Base-by-base conservation (phyloP, 129 eudicot species). In the Tanacetum coccineum region DNA sequence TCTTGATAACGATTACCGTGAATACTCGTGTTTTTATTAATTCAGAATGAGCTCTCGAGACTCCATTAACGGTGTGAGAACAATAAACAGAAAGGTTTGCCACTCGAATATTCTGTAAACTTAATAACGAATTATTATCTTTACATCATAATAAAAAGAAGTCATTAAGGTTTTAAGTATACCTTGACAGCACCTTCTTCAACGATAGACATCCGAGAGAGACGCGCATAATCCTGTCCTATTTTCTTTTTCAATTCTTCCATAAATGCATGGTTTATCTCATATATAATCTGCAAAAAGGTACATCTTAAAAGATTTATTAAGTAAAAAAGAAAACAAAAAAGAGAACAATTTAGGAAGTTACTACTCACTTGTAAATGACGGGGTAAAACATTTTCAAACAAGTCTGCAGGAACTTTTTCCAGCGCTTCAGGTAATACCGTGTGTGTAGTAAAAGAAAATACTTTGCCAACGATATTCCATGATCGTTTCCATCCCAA, bases 121-220 rank as follows among this genome's bases (percentile, higher is more conserved):
- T 47, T 74, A 68, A 63, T 11, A 57, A 44, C 30, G 42, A 58
- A 22, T 21, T 58, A 44, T 44, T 58, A 69, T 42, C 18, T 15
- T 39, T n/a, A 32, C 49, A 15, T 70, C 51, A 46, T 21, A 25
- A 21, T 21, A 42, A 42, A 1, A 20, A 55, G 15, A 6, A 15
- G 45, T 26, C 12, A 51, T 39, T 4, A 25, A 20, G 11, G 21
- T 63, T 51, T 19, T 22, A 14, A 2, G 17, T 20, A 42, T 79
- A 83, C 87, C 84, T 83, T 83, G 62, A 73, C 75, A 76, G 84
- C 73, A 74, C 87, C 87, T 72, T 83, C 87, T 77, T 83, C 87
- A 47, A 83, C 51, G 40, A 83, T 83, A n/a, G 87, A 83, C 84
- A 83, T 73, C 25, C 84, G 66, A 52, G 87, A 76, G 71, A 79